Evolutionary conservation across 371 early-diverging fungal species (phyloP), one percentile per base, ranked within the genome.

Genomic region (Apophysomyces ossiformis): DNA sequence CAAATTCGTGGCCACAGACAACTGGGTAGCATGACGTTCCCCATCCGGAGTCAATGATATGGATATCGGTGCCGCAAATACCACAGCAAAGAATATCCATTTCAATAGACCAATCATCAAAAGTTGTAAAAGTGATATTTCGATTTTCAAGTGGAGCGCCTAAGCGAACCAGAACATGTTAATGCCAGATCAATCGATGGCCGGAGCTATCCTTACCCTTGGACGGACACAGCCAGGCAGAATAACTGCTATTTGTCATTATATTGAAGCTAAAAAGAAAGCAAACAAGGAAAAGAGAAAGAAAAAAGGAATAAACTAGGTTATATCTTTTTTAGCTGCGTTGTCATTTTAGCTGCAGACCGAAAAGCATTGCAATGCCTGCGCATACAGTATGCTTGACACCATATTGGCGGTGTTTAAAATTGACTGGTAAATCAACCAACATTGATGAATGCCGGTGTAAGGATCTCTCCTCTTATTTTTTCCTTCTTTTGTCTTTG

Each of bases 31-130:
- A 64, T 35, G 89, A 81, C 36, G 80, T 78, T 1, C 86, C 85
- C 91, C 89, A 91, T 50, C 87, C 90, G 45, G 75, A 71, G 64
- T 87, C 88, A 66, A 90, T 73, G 35, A 88, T 89, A 73, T 90
- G 91, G 50, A 88, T 61, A 61, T 67, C 71, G 7, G 60, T 47
- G n/a, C 61, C 71, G 44, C 72, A 67, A 21, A 65, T 57, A 32
- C 85, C 87, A 63, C 90, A 90, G 64, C 86, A 84, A 32, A 75
- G 75, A 41, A 88, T 77, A 60, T 84, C 81, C 64, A 90, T 77
- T 68, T 88, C 85, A 32, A 90, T 77, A 70, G 83, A 83, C 70
- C 84, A 68, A 38, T 70, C 74, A 50, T 72, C 71, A 65, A 83
- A 87, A 12, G 69, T 62, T 41, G 66, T 69, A 32, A 69, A 61